phyloP scores from a whole-genome alignment of 352 stramenopile species.

The Phytophthora pisi region DNA sequence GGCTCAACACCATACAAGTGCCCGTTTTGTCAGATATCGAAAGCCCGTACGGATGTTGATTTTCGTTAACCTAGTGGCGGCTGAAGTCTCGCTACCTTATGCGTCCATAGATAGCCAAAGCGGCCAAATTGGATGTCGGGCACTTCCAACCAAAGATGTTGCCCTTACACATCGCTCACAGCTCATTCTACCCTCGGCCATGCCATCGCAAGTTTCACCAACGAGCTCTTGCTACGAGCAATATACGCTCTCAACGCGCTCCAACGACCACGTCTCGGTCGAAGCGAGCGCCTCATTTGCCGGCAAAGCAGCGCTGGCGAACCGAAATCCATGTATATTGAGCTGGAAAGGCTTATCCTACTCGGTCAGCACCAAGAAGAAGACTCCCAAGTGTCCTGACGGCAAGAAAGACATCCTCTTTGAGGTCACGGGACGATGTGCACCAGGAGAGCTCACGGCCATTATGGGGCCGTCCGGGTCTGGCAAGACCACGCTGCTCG shows the following conservation, averaged over 20 bases:
- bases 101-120: not conserved
- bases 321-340: conserved; percentile 23
- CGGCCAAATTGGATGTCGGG: too few relatives aligned
- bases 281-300: not conserved
- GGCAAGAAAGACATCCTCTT: conserved; percentile 58
- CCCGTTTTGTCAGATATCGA: too few relatives aligned
- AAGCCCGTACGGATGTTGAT: not conserved
- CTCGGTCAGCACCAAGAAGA: conserved; percentile 22
- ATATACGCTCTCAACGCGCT: conserved; percentile 12
- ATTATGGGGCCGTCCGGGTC: conserved; percentile 67
- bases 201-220: not conserved
- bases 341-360: conserved; percentile 29
- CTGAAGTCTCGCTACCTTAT: not conserved
- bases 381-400: conserved; percentile 2
- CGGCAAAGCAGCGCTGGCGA: not conserved
- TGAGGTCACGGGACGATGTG: conserved; percentile 58
- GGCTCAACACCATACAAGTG: too few relatives aligned
- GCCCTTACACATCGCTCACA: not conserved
- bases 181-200: not conserved
- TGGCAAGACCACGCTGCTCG: conserved; percentile 73
- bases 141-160: not conserved
- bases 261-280: conserved; percentile 9
- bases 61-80: not conserved
- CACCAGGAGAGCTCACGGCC: conserved; percentile 60
- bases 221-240: conserved; percentile 9